Evolutionary conservation across 371 early-diverging fungal genomes (phyloP).

Genomic region (Blakeslea trispora): DNA sequence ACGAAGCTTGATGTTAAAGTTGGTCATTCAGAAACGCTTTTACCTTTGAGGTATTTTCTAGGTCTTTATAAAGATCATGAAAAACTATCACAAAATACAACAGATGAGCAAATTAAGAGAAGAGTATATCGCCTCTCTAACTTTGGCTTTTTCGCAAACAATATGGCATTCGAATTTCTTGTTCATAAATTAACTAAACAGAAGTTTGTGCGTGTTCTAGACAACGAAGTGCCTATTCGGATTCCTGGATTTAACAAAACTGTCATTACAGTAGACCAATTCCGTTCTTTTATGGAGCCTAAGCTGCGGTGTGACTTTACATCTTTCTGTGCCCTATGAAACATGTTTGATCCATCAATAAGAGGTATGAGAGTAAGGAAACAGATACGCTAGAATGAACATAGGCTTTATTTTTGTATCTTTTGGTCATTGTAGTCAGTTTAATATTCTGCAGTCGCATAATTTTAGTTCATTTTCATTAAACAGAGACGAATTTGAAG

Average conservation of each 20-base stretch:
- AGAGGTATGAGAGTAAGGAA: neutral
- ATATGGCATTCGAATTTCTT: conserved; percentile 12
- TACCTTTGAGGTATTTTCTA: conserved; percentile 35
- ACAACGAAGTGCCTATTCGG: conserved; percentile 8
- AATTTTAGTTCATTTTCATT: too few relatives aligned
- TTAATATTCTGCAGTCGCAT: too few relatives aligned
- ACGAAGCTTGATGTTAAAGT: conserved; percentile 29
- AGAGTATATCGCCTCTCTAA: conserved; percentile 13
- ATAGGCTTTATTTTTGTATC: too few relatives aligned
- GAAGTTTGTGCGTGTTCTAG: conserved; percentile 12
- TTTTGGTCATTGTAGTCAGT: too few relatives aligned
- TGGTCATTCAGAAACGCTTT: conserved; percentile 46
- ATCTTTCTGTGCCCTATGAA: neutral
- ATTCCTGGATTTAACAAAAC: conserved; percentile 1
- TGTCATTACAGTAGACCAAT: neutral
- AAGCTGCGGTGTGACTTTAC: neutral
- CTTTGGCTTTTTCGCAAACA: conserved; percentile 17
- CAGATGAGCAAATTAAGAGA: conserved; percentile 9
- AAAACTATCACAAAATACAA: conserved; percentile 1
- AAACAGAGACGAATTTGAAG: too few relatives aligned
- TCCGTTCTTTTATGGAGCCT: neutral
- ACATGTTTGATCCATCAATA: neutral
- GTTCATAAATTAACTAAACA: neutral
- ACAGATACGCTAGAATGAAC: too few relatives aligned
- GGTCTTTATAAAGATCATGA: conserved; percentile 28